These are phyloP conservation scores for Coemansia sp. DNA, from an alignment of 192 early-diverging fungal species.

Conservation along the genomic window DNA sequence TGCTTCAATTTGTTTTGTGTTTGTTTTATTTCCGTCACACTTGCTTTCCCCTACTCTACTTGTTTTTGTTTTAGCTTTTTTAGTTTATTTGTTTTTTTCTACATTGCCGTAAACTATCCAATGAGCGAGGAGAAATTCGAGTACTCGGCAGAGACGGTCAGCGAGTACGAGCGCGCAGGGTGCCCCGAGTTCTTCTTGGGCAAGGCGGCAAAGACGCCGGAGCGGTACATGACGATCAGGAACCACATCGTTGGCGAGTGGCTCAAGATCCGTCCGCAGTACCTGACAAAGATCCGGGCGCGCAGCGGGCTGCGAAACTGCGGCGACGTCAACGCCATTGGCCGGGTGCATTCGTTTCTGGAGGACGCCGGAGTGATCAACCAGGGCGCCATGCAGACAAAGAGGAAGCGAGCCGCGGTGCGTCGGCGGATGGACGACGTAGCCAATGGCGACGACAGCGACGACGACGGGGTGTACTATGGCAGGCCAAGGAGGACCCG, in stretches of 20 bases:
- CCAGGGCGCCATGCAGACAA: constrained; percentile 49
- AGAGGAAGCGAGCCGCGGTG: background rate
- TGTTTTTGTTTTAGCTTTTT: background rate
- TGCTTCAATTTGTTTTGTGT: too few relatives aligned
- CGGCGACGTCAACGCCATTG: constrained; percentile 92
- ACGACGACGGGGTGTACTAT: background rate
- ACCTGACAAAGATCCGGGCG: constrained; percentile 80
- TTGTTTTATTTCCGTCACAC: too few relatives aligned
- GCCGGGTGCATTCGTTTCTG: constrained; percentile 79
- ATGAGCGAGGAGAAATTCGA: constrained; percentile 1
- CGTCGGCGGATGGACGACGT: background rate
- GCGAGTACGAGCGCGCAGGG: constrained; percentile 19
- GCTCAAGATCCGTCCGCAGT: constrained; percentile 63
- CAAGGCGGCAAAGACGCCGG: constrained; percentile 75
- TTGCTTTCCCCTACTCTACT: background rate
- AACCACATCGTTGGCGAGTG: constrained; percentile 86
- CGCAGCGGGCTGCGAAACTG: constrained; percentile 74
- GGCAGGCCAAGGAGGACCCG: background rate
- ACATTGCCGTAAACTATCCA: background rate
- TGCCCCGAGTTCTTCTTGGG: constrained; percentile 66
- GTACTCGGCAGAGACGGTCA: constrained; percentile 6
- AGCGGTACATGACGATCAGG: constrained; percentile 81
- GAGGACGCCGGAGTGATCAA: constrained; percentile 80
- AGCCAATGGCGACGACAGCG: constrained; percentile 12
- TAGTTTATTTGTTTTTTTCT: background rate